Conservation (phyloP, 352 stramenopile genomes). For the Globisporangium paroecandrum region DNA sequence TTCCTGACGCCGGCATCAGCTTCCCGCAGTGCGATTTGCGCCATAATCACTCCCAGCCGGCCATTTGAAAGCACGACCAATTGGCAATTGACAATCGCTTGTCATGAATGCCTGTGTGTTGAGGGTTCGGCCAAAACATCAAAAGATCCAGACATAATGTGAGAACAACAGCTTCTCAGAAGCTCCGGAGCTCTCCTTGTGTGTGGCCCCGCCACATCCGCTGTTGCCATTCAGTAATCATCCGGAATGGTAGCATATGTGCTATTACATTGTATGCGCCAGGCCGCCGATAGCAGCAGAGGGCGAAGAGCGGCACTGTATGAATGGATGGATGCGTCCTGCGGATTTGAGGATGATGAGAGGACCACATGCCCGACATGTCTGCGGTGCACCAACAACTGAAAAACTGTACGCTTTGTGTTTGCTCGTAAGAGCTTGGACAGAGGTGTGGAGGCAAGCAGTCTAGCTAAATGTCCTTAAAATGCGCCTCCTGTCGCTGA, state of each 20-base stretch:
- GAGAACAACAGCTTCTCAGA: background rate
- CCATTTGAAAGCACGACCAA: background rate
- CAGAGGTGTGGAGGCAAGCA: background rate
- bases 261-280: background rate
- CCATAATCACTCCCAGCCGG: background rate
- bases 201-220: background rate
- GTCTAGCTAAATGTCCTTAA: background rate
- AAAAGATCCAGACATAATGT: background rate
- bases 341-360: background rate
- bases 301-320: background rate
- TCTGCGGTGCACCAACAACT: background rate
- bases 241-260: background rate
- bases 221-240: background rate
- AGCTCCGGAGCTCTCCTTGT: background rate
- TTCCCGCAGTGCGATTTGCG: background rate
- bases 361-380: background rate
- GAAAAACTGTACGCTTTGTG: background rate
- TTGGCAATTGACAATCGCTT: background rate
- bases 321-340: background rate
- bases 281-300: background rate
- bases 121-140: background rate
- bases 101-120: background rate
- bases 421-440: background rate
- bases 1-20: background rate
- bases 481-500: background rate